Base-by-base conservation (phyloP, 768 basidiomycete species). In the Phylloporus arenicola region DNA sequence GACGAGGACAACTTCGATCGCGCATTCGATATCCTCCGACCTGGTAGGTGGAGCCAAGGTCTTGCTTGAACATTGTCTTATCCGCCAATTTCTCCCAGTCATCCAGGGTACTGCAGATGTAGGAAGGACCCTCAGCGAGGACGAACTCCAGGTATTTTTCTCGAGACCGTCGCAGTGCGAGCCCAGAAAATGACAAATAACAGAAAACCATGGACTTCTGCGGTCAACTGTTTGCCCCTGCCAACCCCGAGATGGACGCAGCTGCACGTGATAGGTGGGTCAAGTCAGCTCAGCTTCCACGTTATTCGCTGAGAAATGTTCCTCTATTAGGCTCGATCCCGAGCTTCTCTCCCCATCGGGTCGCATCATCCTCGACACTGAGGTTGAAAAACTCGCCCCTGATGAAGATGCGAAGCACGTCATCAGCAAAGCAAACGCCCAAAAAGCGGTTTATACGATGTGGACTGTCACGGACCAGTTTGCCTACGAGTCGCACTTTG, bases 1-100 rank as follows among this genome's bases (percentile, higher is more conserved):
- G 46, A 55, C 8, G 54, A 55, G 22, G 51, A 52, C 37, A 52
- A 55, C 19, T 48, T 55, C 10, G 51, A 55, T 22, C 43, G 43
- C 5, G 43, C 43, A 31, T 43, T 43, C 13, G 43, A 43, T 31
- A 43, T 43, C 19, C 43, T 43, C 29, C 43, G 43, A 45, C 31
- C 43, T 22, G 31, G 43, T 34, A 34, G 1, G 31, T 33, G 7
- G 3, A 22, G 13, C 14, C 25, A 6, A 22, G 30, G 30, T 34
- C 10, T 45, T 17, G 13, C 29, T 17, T 19, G 17, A 13, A 19
- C 29, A 43, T 14, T 4, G 3, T 27, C 43, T 43, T 12, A 43
- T 7, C 7, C 8, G n/a, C n/a, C 9, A 5, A 12, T 30, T 9
- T 14, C 17, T 29, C 4, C 43, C 19, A 31, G 43, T 43, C 43